A percentile compares a stretch with the other conserved stretches of the same genome.
These are phyloP conservation scores for Colletotrichum ledebouriae DNA, from an alignment of 2,329 filamentous ascomycete species.

Conservation along the genomic window DNA sequence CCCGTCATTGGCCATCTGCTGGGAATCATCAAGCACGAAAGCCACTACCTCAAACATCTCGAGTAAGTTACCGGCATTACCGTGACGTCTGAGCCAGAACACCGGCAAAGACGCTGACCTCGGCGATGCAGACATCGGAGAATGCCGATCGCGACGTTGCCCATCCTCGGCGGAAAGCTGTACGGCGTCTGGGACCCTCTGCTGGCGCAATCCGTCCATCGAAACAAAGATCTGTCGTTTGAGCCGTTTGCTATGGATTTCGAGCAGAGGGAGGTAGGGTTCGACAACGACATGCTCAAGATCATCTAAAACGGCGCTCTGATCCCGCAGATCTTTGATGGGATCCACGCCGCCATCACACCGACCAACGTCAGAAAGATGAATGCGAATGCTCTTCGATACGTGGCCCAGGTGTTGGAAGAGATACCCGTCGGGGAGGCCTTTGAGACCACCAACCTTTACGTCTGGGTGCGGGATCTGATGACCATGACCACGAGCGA, in stretches of 20 bases:
- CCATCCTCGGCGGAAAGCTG: slow-evolving; percentile 57
- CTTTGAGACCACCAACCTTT: slow-evolving; percentile 50
- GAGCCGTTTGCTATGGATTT: slow-evolving; percentile 56
- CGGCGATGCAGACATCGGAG: slow-evolving; percentile 44
- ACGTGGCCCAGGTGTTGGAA: slow-evolving; percentile 25
- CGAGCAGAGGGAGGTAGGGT: slow-evolving; percentile 54
- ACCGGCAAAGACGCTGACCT: background rate
- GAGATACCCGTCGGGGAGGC: slow-evolving; percentile 46
- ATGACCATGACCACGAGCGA: slow-evolving; percentile 55
- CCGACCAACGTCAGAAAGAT: slow-evolving; percentile 22
- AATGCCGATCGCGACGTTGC: slow-evolving; percentile 57
- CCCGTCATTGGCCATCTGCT: slow-evolving; percentile 63
- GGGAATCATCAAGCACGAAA: slow-evolving; percentile 54
- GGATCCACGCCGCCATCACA: slow-evolving; percentile 28
- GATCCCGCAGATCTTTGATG: slow-evolving; percentile 27
- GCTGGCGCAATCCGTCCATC: slow-evolving; percentile 55
- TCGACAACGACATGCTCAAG: slow-evolving; percentile 49
- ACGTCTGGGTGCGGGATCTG: slow-evolving; percentile 53
- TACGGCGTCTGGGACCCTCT: slow-evolving; percentile 60
- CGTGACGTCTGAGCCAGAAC: too few species aligned
- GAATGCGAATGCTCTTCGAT: slow-evolving; percentile 34
- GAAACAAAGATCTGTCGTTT: slow-evolving; percentile 57
- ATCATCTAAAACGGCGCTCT: slow-evolving; percentile 38
- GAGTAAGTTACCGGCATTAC: slow-evolving; percentile 49
- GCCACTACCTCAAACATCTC: slow-evolving; percentile 54